Base-by-base conservation (phyloP, 1,284 basidiomycete species). In the Athelia psychrophila region DNA sequence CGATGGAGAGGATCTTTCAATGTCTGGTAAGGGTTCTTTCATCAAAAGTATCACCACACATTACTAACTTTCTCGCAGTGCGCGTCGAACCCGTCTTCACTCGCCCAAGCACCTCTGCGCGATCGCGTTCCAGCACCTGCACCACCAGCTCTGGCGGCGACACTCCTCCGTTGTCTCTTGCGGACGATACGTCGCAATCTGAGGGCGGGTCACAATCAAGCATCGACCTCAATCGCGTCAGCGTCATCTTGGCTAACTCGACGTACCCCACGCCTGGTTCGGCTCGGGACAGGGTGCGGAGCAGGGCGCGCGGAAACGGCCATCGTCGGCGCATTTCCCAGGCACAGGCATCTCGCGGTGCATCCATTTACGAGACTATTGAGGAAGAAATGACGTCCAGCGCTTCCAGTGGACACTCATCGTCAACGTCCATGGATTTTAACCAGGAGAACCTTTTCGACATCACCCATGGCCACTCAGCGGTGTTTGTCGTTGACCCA, bases 341-440 rank as follows among this genome's bases (percentile, higher is more conserved):
- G 50, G 76, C 78, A 44, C 79, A 78, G 22, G 76, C 77, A 13
- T 86, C 86, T 10, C 75, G 84, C 2, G 13, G 6, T 30, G 73
- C 81, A 0, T 91, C 88, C 0, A 76, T 88, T 1, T 90, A 89
- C 54, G 88, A 90, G 62, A 90, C 85, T 0, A 91, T 92, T 50
- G 76, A 88, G 48, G 88, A 91, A 56, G 89, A 91, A 56, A 64
- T 74, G 6, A 30, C 13, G 27, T 73, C 75, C 1, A 71, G 67
- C 46, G 69, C 75, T 3, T 73, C 75, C 1, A 71, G 67, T 47
- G 69, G 75, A 1, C 65, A 74, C 0, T 73, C 72, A 1, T 67
- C 76, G 63, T 18, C 65, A 65, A 46, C 25, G 54, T 3, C 61
- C 68, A 0, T 27, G 16, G 48, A 54, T 6, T 65, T 67, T 9